These are phyloP conservation scores for Lipomyces yamanashiensis DNA, from an alignment of 805 yeast species.

Conservation along the genomic window DNA sequence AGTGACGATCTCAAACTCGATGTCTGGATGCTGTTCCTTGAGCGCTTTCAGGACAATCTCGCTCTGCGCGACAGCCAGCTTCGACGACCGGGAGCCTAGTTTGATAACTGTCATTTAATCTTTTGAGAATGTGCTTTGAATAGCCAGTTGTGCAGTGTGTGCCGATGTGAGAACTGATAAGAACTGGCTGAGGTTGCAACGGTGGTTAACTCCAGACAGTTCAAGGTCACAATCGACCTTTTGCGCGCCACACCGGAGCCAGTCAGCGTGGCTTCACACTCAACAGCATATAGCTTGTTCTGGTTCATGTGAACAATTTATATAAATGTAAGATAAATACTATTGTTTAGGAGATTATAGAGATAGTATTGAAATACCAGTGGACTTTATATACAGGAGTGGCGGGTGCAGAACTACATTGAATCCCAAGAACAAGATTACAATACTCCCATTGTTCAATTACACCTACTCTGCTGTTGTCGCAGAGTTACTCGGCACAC, in stretches of 20 bases:
- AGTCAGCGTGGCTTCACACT: no score
- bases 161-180: neutral
- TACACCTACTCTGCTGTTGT: neutral
- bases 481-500: neutral
- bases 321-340: no score
- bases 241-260: no score
- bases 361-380: no score
- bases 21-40: conserved; percentile 62
- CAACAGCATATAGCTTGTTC: no score
- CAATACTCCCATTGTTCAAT: no score
- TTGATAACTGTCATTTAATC: conserved; percentile 13
- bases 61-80: conserved; percentile 85
- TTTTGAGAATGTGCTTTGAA: neutral
- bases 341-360: no score
- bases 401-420: no score
- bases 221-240: no score
- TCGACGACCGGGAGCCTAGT: conserved; percentile 87
- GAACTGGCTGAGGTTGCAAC: no score
- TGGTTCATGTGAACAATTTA: neutral
- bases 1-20: conserved; percentile 76
- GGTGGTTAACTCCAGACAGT: no score
- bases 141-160: neutral
- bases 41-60: conserved; percentile 70
- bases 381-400: no score
- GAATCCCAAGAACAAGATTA: neutral